Evolutionary conservation across 2,329 filamentous ascomycete species (phyloP).

Genomic region (Fusarium nanum): DNA sequence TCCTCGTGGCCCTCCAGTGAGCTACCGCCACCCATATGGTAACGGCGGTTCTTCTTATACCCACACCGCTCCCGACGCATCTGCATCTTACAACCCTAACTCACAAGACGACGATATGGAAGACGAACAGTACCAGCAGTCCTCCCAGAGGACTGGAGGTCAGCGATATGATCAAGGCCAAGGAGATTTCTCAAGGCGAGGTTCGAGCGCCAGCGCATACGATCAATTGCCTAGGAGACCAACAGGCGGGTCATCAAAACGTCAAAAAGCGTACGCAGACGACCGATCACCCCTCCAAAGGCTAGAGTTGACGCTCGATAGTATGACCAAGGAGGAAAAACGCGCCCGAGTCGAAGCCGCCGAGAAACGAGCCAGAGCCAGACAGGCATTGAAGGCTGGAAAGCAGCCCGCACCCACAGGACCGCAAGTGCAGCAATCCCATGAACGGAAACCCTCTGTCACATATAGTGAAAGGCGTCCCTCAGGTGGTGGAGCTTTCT

Average conservation of each 20-base stretch:
- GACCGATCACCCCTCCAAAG: slow-evolving; percentile 93
- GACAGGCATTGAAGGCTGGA: slow-evolving; percentile 57
- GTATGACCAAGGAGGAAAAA: slow-evolving; percentile 96
- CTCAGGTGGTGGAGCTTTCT: slow-evolving; percentile 26
- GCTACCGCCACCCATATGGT: slow-evolving; percentile 63
- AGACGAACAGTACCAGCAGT: slow-evolving; percentile 44
- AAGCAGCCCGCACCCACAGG: slow-evolving; percentile 36
- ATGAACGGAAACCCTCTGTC: slow-evolving; percentile 42
- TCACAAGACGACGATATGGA: slow-evolving; percentile 44
- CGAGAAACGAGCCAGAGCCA: slow-evolving; percentile 77
- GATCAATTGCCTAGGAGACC: slow-evolving; percentile 53
- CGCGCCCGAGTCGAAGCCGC: slow-evolving; percentile 85
- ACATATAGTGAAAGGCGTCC: slow-evolving; percentile 32
- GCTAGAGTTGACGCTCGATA: slow-evolving; percentile 88
- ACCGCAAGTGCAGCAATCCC: slow-evolving; percentile 36
- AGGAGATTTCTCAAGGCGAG: slow-evolving; percentile 42
- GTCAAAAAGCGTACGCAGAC: slow-evolving; percentile 74
- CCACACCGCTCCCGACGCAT: slow-evolving; percentile 26
- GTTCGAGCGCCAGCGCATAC: slow-evolving; percentile 37
- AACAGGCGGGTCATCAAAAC: slow-evolving; percentile 55
- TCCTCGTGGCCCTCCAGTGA: slow-evolving; percentile 68
- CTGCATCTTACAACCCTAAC: slow-evolving; percentile 20
- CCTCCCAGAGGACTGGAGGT: slow-evolving; percentile 35
- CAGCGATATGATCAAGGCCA: slow-evolving; percentile 35
- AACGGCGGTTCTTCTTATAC: slow-evolving; percentile 46